A percentile compares a stretch with the other conserved stretches of the same genome.
Conservation (phyloP, 202 grass and related monocot species). For the Panicum virgatum region DNA sequence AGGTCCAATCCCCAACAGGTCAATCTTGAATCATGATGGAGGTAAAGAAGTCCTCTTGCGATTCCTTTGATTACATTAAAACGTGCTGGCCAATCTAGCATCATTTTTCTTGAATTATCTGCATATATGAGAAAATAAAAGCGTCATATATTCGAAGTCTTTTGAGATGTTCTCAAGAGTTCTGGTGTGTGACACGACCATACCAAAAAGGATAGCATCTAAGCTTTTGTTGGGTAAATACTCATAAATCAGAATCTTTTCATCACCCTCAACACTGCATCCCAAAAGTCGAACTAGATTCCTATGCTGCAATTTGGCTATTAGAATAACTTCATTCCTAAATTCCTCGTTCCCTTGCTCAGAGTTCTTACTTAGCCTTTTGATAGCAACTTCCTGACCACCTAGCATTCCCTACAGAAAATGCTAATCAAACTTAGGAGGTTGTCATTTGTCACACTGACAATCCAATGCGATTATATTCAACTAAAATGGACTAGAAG, state of each 20-base stretch:
- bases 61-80: constrained; percentile 55
- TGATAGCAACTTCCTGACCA: constrained; percentile 41
- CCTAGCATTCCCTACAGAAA: constrained; percentile 16
- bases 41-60: constrained; percentile 61
- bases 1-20: too few relatives aligned
- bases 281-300: constrained; percentile 44
- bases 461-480: background rate
- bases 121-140: background rate
- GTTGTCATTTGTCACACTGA: background rate
- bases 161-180: background rate
- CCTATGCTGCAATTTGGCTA: constrained; percentile 46
- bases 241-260: constrained; percentile 48
- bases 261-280: constrained; percentile 31
- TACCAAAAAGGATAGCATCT: constrained; percentile 42
- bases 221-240: constrained; percentile 48
- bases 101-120: constrained; percentile 38
- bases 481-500: background rate
- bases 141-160: background rate
- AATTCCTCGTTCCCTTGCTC: constrained; percentile 40
- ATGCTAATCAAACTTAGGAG: background rate
- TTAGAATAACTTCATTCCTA: constrained; percentile 46
- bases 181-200: background rate
- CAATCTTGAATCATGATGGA: constrained; percentile 60
- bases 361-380: constrained; percentile 39
- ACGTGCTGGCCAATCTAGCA: constrained; percentile 41